Evolutionary conservation across 352 stramenopile genomes (phyloP).

Genomic region (Pythium periplocum): DNA sequence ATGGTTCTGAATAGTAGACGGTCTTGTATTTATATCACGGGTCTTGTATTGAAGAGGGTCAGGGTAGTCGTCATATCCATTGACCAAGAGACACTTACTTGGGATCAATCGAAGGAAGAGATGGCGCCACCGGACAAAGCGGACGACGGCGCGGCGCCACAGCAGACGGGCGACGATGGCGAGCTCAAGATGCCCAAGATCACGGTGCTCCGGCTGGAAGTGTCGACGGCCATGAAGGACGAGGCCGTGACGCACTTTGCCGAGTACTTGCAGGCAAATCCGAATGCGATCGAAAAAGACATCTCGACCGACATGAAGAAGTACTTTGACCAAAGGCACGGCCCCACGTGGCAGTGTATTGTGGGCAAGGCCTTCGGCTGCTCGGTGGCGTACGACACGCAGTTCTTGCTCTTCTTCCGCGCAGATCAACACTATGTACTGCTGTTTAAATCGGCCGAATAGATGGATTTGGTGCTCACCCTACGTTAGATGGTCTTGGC

Average conservation of each 20-base stretch:
- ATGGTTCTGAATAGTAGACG: too few relatives aligned
- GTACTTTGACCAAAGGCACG: constrained; percentile 97
- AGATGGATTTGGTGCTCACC: not conserved
- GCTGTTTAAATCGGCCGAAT: constrained; percentile 82
- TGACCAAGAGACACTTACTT: too few relatives aligned
- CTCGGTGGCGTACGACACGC: constrained; percentile 88
- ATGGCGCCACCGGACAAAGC: constrained; percentile 5
- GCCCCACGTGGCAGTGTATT: constrained; percentile 94
- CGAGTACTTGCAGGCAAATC: constrained; percentile 31
- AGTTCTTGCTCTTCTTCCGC: constrained; percentile 86
- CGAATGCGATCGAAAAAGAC: constrained; percentile 85
- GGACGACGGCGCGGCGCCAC: constrained; percentile 8
- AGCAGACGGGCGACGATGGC: constrained; percentile 10
- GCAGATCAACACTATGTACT: constrained; percentile 80
- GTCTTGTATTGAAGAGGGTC: too few relatives aligned
- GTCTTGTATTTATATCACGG: too few relatives aligned
- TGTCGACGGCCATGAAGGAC: constrained; percentile 66
- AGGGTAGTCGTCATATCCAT: too few relatives aligned
- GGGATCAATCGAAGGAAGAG: too few relatives aligned
- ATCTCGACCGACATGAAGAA: constrained; percentile 99
- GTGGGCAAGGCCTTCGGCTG: constrained; percentile 87
- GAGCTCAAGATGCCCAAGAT: constrained; percentile 49
- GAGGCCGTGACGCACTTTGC: constrained; percentile 47
- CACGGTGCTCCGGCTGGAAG: constrained; percentile 54
- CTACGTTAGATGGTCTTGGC: constrained; percentile 7